These are phyloP conservation scores for Coemansia sp. DNA, from an alignment of 192 early-diverging fungal species.

Conservation along the genomic window DNA sequence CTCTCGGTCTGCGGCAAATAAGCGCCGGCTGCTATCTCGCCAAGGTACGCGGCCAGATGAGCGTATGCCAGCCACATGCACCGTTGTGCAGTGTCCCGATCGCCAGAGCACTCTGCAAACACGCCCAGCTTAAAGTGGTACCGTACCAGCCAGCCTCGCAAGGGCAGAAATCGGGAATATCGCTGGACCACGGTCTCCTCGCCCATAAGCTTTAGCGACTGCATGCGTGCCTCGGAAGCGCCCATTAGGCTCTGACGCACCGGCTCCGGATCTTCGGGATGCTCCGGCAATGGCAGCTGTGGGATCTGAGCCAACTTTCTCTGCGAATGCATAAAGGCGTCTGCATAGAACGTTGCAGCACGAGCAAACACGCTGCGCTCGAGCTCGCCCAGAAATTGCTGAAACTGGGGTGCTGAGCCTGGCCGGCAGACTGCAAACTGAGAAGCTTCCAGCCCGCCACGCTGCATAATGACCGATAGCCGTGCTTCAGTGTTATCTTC, in stretches of 20 bases:
- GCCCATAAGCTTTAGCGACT: neutral
- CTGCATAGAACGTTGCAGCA: slow-evolving; percentile 28
- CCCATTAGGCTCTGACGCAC: slow-evolving; percentile 5
- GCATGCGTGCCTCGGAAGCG: neutral
- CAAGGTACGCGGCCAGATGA: slow-evolving; percentile 21
- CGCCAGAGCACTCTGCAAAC: slow-evolving; percentile 36
- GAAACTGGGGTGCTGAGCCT: slow-evolving; percentile 28
- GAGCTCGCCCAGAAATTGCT: slow-evolving; percentile 18
- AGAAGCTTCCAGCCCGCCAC: slow-evolving; percentile 17
- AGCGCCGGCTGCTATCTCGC: slow-evolving; percentile 33
- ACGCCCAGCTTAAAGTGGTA: slow-evolving; percentile 43
- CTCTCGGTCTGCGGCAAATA: slow-evolving; percentile 20
- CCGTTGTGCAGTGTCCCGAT: slow-evolving; percentile 37
- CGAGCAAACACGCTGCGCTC: slow-evolving; percentile 19
- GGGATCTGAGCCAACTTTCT: slow-evolving; percentile 17
- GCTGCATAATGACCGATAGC: slow-evolving; percentile 13
- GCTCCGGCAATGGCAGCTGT: slow-evolving; percentile 21
- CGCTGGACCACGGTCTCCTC: slow-evolving; percentile 10
- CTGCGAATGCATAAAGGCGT: slow-evolving; percentile 37
- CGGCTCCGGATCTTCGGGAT: slow-evolving; percentile 5
- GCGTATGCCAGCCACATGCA: slow-evolving; percentile 40
- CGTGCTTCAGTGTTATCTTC: slow-evolving; percentile 15
- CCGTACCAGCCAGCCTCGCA: slow-evolving; percentile 43
- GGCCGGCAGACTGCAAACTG: slow-evolving; percentile 42
- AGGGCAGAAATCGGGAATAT: slow-evolving; percentile 24